phyloP scores from a whole-genome alignment of 2,329 filamentous ascomycete species.

The Calonectria pauciramosa region DNA sequence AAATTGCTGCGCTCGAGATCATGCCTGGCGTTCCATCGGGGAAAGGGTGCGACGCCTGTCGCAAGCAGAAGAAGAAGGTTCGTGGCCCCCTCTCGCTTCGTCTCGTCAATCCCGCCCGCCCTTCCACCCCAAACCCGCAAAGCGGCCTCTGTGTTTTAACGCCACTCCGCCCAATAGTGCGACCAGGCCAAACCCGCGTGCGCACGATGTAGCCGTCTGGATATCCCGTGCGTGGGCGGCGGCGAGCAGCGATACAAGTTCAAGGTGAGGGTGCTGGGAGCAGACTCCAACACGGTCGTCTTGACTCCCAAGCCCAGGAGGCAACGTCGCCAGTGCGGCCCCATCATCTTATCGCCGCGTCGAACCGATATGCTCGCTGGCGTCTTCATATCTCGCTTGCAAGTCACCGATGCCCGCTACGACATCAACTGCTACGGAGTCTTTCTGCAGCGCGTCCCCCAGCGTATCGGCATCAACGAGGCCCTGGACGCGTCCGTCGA shows the following conservation, averaged over 20 bases:
- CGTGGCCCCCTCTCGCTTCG: neutral
- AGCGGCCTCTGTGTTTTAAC: conserved; percentile 5
- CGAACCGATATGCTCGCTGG: conserved; percentile 41
- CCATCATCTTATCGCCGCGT: conserved; percentile 47
- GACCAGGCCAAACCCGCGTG: conserved; percentile 60
- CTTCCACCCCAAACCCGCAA: too few relatives aligned
- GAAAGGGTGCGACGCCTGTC: conserved; percentile 64
- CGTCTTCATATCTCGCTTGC: conserved; percentile 49
- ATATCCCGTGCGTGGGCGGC: conserved; percentile 59
- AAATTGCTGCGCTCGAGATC: conserved; percentile 37
- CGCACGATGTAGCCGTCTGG: conserved; percentile 60
- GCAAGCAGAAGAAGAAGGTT: conserved; percentile 68
- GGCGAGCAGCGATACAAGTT: conserved; percentile 65
- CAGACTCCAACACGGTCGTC: neutral
- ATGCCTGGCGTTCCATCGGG: conserved; percentile 68
- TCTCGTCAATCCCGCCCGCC: neutral
- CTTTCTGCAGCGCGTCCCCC: conserved; percentile 61
- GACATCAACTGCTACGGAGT: conserved; percentile 62
- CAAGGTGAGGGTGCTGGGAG: conserved; percentile 51
- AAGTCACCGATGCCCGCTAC: conserved; percentile 59
- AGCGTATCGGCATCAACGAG: conserved; percentile 58
- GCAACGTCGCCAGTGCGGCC: neutral
- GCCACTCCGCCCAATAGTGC: conserved; percentile 52
- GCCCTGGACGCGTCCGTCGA: conserved; percentile 58
- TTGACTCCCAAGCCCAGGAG: conserved; percentile 1